Evolutionary conservation across 2,329 filamentous ascomycete genomes (phyloP).

Genomic region (Exophiala lecanii-corni): DNA sequence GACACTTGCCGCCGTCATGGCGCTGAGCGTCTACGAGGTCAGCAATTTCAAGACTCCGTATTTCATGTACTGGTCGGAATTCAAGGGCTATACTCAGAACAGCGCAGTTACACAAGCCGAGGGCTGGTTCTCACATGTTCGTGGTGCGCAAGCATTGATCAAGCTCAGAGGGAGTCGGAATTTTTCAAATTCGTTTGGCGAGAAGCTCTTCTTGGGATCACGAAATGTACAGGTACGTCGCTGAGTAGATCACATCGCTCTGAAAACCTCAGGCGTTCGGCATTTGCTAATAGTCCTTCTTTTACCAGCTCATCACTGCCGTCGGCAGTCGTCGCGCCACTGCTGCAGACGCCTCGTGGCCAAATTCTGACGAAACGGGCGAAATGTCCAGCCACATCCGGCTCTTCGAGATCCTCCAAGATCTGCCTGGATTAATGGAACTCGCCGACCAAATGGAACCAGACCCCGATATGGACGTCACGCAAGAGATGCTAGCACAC

Average conservation of each 20-base stretch:
- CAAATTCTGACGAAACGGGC: background rate
- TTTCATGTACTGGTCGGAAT: background rate
- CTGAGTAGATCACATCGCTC: background rate
- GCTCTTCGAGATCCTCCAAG: constrained; percentile 10
- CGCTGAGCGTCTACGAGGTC: constrained; percentile 12
- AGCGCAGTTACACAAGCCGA: constrained; percentile 1
- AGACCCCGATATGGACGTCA: background rate
- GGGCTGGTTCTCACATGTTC: constrained; percentile 6
- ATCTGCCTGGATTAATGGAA: constrained; percentile 9
- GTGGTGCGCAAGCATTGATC: constrained; percentile 3
- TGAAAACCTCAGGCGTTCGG: too few species aligned
- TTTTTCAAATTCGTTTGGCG: constrained; percentile 3
- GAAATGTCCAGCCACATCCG: constrained; percentile 2
- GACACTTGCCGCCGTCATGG: constrained; percentile 10
- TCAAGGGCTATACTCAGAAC: constrained; percentile 4
- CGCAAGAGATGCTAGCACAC: background rate
- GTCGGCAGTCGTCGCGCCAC: constrained; percentile 4
- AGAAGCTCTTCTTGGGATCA: constrained; percentile 8
- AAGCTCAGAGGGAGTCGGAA: constrained; percentile 7
- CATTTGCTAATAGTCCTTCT: too few species aligned
- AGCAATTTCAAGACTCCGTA: constrained; percentile 2
- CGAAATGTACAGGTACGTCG: constrained; percentile 6
- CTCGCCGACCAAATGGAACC: constrained; percentile 6
- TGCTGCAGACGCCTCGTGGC: background rate
- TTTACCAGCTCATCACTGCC: constrained; percentile 5